Evolutionary conservation across 805 yeast genomes (phyloP), one percentile per base, ranked within the genome.

Genomic region (Zygosaccharomyces bailii): DNA sequence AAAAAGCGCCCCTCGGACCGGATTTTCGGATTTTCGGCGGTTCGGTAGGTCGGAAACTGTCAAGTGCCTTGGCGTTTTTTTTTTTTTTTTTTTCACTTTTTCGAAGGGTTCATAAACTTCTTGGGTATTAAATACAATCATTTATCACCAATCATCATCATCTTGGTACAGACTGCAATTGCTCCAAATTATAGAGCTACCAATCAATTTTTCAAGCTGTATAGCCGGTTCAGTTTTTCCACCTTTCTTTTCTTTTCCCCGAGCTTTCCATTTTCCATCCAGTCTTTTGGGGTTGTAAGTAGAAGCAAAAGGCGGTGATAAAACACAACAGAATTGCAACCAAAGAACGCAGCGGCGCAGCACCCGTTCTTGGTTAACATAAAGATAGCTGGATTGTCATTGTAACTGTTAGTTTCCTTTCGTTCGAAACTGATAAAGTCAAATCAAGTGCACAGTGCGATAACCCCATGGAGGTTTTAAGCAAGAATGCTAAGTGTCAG

Each of bases 401-500:
- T n/a, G n/a, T n/a, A n/a, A n/a, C n/a, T n/a, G n/a, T n/a, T n/a
- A n/a, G n/a, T n/a, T n/a, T n/a, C n/a, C n/a, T n/a, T n/a, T n/a
- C n/a, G n/a, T n/a, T 24, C 25, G 25, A 23, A 23, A 23, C 25
- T n/a, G n/a, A n/a, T n/a, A n/a, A n/a, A n/a, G n/a, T n/a, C n/a
- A n/a, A n/a, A n/a, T n/a, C 21, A 37, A 20, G 7, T n/a, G 13
- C 10, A 17, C 21, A 13, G 3, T 25, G 13, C 13, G 20, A 11
- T 10, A 25, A n/a, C 13, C 6, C 20, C 24, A 37, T 37, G 40
- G 17, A 4, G 9, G 27, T 23, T 17, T 25, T 24, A 25, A 17
- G 31, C 31, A 10, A 37, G 18, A 6, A 19, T 21, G 40, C 40
- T 7, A 37, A 21, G 5, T 37, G 40, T 14, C 20, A 25, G n/a